Conservation (phyloP, 164 flowering plant genomes). For the Umbilicus rupestris region DNA sequence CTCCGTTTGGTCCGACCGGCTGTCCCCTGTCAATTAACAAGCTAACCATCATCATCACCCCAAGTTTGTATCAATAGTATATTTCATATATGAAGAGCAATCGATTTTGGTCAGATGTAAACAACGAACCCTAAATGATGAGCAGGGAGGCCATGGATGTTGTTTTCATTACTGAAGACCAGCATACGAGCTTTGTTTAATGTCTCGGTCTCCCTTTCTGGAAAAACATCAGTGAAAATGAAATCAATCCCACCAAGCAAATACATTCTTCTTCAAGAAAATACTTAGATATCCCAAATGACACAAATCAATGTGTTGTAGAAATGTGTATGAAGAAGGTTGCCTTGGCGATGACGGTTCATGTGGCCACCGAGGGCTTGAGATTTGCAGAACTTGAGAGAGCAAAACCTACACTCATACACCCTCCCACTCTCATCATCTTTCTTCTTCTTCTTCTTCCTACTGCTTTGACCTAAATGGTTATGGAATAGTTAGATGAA, state of each 20-base stretch:
- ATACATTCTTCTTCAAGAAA: neutral
- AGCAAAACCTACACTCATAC: slow-evolving; percentile 96
- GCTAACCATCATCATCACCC: too few relatives aligned
- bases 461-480: slow-evolving; percentile 44
- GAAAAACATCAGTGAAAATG: slow-evolving; percentile 10
- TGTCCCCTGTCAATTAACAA: too few relatives aligned
- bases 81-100: neutral
- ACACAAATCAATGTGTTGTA: too few relatives aligned
- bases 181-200: slow-evolving; percentile 92
- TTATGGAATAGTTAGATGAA: neutral
- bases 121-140: slow-evolving; percentile 44
- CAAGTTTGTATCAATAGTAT: too few relatives aligned
- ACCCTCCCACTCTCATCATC: slow-evolving; percentile 77
- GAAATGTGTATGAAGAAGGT: too few relatives aligned
- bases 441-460: slow-evolving; percentile 58
- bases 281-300: too few relatives aligned
- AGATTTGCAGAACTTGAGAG: slow-evolving; percentile 98
- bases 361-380: slow-evolving; percentile 99
- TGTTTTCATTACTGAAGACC: slow-evolving; percentile 63
- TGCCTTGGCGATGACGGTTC: slow-evolving; percentile 99
- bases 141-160: slow-evolving; percentile 22
- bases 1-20: slow-evolving; percentile 16
- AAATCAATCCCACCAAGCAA: slow-evolving; percentile 25
- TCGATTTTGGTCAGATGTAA: neutral
- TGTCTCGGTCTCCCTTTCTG: slow-evolving; percentile 95